A percentile compares a stretch with the other conserved stretches of the same genome.
Conservation (phyloP, 345 rosid species). For the Hibiscus tridactylites region DNA sequence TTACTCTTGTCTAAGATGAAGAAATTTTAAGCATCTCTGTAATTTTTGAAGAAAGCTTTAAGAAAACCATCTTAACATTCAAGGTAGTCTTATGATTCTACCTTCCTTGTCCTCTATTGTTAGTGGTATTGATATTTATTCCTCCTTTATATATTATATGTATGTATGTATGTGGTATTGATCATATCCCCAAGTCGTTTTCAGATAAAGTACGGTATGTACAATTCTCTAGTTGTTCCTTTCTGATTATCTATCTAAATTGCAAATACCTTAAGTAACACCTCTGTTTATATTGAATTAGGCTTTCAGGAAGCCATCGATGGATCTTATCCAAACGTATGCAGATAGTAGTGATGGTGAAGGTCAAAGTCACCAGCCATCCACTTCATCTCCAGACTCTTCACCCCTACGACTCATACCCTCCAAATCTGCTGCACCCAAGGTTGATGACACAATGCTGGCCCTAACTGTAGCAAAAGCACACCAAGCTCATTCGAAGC, state of each 20-base stretch:
- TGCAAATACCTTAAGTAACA: background rate
- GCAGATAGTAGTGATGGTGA: slow-evolving; percentile 26
- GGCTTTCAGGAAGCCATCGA: slow-evolving; percentile 9
- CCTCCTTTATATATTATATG: too few relatives aligned
- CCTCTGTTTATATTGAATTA: background rate
- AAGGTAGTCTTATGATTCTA: background rate
- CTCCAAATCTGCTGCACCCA: slow-evolving; percentile 79
- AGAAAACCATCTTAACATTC: background rate
- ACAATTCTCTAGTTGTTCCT: background rate
- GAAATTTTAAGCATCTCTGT: background rate
- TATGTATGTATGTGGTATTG: too few relatives aligned
- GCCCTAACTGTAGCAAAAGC: slow-evolving; percentile 72
- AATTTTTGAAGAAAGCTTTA: background rate
- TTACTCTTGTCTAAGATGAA: background rate
- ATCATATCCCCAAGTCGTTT: background rate
- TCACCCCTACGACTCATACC: slow-evolving; percentile 71
- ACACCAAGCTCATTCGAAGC: slow-evolving; percentile 43
- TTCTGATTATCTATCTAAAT: background rate
- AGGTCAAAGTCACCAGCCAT: slow-evolving; percentile 20
- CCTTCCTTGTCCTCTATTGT: background rate
- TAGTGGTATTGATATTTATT: too few relatives aligned
- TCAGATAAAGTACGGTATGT: background rate
- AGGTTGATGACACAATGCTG: slow-evolving; percentile 78
- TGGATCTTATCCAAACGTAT: slow-evolving; percentile 53
- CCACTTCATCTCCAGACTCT: slow-evolving; percentile 49